Evolutionary conservation across 202 grass and related monocot genomes (phyloP).

Genomic region (Elaeis oleifera): DNA sequence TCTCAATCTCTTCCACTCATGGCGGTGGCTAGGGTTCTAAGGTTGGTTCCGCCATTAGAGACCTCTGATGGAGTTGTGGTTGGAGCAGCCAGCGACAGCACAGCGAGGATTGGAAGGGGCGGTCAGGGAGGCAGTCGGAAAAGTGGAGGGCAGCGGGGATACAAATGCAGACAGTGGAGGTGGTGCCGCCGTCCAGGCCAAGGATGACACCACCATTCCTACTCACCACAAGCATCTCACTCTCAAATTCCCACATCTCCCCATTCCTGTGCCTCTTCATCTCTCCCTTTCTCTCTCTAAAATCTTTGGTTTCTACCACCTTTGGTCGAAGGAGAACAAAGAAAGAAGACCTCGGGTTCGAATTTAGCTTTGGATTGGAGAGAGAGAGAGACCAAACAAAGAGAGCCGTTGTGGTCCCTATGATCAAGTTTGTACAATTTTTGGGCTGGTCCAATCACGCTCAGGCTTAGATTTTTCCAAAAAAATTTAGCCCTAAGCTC

Average conservation of each 20-base stretch:
- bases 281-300: not conserved
- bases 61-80: conserved; percentile 96
- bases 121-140: conserved; percentile 18
- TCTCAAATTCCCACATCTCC: conserved; percentile 41
- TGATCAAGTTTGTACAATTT: too few relatives aligned
- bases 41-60: not conserved
- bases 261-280: conserved; percentile 43
- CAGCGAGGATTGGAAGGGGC: conserved; percentile 50
- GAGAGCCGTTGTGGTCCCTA: too few relatives aligned
- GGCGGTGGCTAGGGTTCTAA: not conserved
- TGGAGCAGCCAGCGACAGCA: conserved; percentile 73
- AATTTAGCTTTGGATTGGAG: too few relatives aligned
- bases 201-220: conserved; percentile 46
- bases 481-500: too few relatives aligned
- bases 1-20: not conserved
- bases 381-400: too few relatives aligned
- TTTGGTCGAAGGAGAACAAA: too few relatives aligned
- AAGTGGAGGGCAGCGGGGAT: conserved; percentile 45
- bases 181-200: conserved; percentile 90
- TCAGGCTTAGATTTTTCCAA: too few relatives aligned
- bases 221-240: conserved; percentile 13
- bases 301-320: too few relatives aligned
- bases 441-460: too few relatives aligned
- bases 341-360: too few relatives aligned
- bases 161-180: conserved; percentile 92